A percentile compares a stretch with the other conserved stretches of the same genome.
phyloP scores from a whole-genome alignment of 1,284 basidiomycete genomes.

The Ustilago esculenta region DNA sequence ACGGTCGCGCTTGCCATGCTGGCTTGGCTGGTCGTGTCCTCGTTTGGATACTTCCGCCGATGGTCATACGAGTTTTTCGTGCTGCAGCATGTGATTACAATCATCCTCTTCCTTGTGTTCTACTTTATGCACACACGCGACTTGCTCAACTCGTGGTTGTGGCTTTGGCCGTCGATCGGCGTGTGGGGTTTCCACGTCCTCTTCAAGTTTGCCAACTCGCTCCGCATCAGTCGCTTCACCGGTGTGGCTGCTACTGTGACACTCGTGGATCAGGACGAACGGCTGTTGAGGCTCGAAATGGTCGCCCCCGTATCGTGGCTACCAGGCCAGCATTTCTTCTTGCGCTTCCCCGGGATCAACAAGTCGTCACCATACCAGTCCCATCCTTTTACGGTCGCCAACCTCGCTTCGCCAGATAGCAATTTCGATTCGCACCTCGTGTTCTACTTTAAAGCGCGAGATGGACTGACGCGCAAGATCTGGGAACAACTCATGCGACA shows the following conservation, averaged over 20 bases:
- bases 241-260: slow-evolving; percentile 19
- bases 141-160: slow-evolving; percentile 37
- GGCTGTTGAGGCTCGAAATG: slow-evolving; percentile 37
- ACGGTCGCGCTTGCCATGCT: slow-evolving; percentile 46
- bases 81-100: slow-evolving; percentile 51
- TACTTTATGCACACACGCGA: slow-evolving; percentile 56
- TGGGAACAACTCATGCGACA: slow-evolving; percentile 10
- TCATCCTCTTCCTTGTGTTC: slow-evolving; percentile 52
- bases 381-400: slow-evolving; percentile 61
- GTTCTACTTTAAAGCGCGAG: slow-evolving; percentile 46
- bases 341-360: slow-evolving; percentile 55
- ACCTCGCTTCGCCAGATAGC: slow-evolving; percentile 36
- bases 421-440: slow-evolving; percentile 32
- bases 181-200: slow-evolving; percentile 50
- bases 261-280: slow-evolving; percentile 32
- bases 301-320: slow-evolving; percentile 49
- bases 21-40: slow-evolving; percentile 46
- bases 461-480: slow-evolving; percentile 40
- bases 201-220: slow-evolving; percentile 35
- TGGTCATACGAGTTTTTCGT: slow-evolving; percentile 64
- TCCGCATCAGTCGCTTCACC: slow-evolving; percentile 29
- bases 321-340: slow-evolving; percentile 59
- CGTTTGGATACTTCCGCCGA: slow-evolving; percentile 44
- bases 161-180: slow-evolving; percentile 44
- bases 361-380: slow-evolving; percentile 31